Conservation (phyloP, 2,329 filamentous ascomycete genomes). For the Arthrocladium fulminans region DNA sequence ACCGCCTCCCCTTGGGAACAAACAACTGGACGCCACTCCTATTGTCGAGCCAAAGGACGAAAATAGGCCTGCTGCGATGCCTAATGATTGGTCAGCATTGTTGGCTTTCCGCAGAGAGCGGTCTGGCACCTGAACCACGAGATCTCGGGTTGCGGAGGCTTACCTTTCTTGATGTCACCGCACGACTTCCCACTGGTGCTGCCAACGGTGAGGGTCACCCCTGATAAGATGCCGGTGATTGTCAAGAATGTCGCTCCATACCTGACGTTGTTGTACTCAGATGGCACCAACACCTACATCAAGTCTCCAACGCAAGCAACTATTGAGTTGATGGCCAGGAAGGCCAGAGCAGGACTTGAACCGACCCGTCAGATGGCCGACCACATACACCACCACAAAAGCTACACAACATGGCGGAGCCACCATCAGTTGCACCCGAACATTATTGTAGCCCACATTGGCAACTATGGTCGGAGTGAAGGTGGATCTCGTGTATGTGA, state of each 20-base stretch:
- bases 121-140: too few species aligned
- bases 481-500: constrained; percentile 13
- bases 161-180: constrained; percentile 13
- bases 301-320: constrained; percentile 10
- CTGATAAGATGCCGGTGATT: constrained; percentile 12
- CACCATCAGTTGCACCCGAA: constrained; percentile 14
- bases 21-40: constrained; percentile 11
- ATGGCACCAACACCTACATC: constrained; percentile 10
- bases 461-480: constrained; percentile 14
- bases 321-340: constrained; percentile 12
- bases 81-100: not conserved
- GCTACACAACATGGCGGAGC: constrained; percentile 13
- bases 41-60: constrained; percentile 13
- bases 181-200: constrained; percentile 13
- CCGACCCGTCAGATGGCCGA: constrained; percentile 12
- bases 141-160: too few species aligned
- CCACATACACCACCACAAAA: constrained; percentile 13
- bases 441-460: constrained; percentile 44
- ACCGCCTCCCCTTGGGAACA: constrained; percentile 10
- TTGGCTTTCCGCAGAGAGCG: not conserved
- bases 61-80: constrained; percentile 9
- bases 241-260: constrained; percentile 12
- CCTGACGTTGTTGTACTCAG: constrained; percentile 8
- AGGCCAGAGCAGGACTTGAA: constrained; percentile 12
- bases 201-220: constrained; percentile 11